Percentiles rank a stretch among this genome's conserved stretches.
Evolutionary conservation across 2,329 filamentous ascomycete species (phyloP).

Genomic region (Pyrenophora seminiperda): DNA sequence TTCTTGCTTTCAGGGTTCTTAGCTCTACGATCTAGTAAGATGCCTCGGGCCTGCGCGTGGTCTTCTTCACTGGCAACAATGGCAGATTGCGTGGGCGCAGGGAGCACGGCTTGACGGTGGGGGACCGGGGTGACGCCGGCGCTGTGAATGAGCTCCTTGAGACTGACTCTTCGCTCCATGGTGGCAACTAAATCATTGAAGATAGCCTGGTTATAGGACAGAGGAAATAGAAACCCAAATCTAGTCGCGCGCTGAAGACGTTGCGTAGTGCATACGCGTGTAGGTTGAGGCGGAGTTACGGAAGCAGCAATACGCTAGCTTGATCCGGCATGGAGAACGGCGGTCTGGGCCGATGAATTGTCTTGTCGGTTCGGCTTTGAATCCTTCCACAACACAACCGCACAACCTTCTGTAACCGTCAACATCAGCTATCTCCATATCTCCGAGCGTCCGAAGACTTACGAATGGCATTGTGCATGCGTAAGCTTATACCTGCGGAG

Average conservation of each 20-base stretch:
- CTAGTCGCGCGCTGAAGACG: background rate
- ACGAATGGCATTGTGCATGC: too few relatives aligned
- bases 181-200: background rate
- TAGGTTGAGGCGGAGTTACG: conserved; percentile 22
- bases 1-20: conserved; percentile 39
- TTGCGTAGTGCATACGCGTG: conserved; percentile 22
- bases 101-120: conserved; percentile 38
- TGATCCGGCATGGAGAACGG: conserved; percentile 8
- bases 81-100: conserved; percentile 38
- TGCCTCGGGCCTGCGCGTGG: conserved; percentile 34
- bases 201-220: conserved; percentile 10
- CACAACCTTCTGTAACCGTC: conserved; percentile 4
- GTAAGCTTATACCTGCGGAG: too few relatives aligned
- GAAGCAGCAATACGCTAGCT: conserved; percentile 13
- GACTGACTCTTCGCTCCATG: conserved; percentile 37
- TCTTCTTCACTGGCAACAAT: conserved; percentile 41
- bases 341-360: conserved; percentile 3
- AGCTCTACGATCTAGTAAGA: conserved; percentile 39
- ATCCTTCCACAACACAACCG: conserved; percentile 3
- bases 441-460: background rate
- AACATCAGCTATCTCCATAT: background rate
- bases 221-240: background rate
- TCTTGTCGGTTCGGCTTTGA: conserved; percentile 3
- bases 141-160: conserved; percentile 38
- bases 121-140: conserved; percentile 35